These are phyloP conservation scores for Leishmania martiniquensis DNA, from an alignment of 208 protist species.

Conservation along the genomic window DNA sequence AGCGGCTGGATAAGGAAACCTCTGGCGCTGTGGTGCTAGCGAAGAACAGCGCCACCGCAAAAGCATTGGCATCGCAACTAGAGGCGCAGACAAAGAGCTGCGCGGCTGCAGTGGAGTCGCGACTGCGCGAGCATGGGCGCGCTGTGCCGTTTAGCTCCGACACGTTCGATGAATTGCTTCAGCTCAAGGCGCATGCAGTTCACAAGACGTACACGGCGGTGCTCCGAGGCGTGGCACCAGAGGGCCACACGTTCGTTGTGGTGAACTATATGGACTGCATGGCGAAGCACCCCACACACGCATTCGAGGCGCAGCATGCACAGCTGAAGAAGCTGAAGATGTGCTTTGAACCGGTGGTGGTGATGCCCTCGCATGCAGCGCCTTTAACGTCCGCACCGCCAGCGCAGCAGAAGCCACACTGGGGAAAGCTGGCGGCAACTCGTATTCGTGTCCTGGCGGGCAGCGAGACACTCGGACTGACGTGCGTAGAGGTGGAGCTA, in stretches of 20 bases:
- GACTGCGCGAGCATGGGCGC: conserved; percentile 8
- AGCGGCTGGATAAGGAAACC: conserved; percentile 91
- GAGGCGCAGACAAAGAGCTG: conserved; percentile 44
- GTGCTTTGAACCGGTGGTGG: conserved; percentile 44
- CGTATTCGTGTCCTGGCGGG: conserved; percentile 52
- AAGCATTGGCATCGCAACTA: conserved; percentile 47
- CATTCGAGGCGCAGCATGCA: conserved; percentile 26
- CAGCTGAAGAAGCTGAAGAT: conserved; percentile 85
- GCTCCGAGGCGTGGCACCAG: conserved; percentile 35
- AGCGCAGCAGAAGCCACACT: conserved; percentile 1
- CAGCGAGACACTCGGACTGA: conserved; percentile 36
- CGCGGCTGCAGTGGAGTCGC: conserved; percentile 18
- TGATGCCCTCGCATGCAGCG: too few relatives aligned
- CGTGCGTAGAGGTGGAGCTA: conserved; percentile 65
- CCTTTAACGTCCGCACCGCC: not conserved
- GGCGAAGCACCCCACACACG: conserved; percentile 26
- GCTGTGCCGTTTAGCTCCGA: not conserved
- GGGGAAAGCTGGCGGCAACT: conserved; percentile 56
- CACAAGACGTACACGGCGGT: conserved; percentile 73
- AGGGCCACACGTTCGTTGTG: conserved; percentile 45
- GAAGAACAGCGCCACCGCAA: conserved; percentile 24
- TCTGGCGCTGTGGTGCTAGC: conserved; percentile 76
- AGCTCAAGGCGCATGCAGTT: conserved; percentile 30
- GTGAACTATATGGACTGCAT: conserved; percentile 60
- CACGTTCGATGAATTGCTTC: conserved; percentile 40